Percentiles rank a stretch among this genome's conserved stretches.
These are phyloP conservation scores for Posidonia oceanica DNA, from an alignment of 116 monocot species.

Conservation along the genomic window DNA sequence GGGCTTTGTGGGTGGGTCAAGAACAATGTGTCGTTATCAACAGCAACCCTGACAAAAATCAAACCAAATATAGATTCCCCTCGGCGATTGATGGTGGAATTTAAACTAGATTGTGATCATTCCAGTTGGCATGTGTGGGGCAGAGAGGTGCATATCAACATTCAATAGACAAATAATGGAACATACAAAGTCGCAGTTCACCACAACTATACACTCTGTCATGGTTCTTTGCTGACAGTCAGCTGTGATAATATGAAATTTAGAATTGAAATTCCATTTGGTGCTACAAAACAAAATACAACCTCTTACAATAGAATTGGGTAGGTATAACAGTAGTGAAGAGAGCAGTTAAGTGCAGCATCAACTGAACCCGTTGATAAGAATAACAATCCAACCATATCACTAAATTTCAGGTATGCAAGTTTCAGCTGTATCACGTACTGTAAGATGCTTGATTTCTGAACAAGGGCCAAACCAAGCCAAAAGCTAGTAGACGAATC, in stretches of 20 bases:
- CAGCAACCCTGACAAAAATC: not conserved
- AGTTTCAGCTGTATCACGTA: not conserved
- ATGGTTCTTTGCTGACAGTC: not conserved
- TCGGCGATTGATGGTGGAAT: not conserved
- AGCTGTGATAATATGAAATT: not conserved
- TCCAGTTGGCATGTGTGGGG: not conserved
- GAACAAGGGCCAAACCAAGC: no score
- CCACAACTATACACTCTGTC: not conserved
- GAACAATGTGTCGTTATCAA: not conserved
- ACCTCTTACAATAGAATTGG: not conserved
- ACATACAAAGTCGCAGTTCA: no score
- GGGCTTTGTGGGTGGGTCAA: not conserved
- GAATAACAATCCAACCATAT: not conserved
- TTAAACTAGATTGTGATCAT: not conserved
- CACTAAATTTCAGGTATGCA: not conserved
- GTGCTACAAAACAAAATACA: not conserved
- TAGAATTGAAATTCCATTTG: no score
- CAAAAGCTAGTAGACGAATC: not conserved
- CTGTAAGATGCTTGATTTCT: no score
- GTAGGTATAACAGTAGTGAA: not conserved
- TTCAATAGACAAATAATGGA: conserved; percentile 4
- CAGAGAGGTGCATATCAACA: not conserved
- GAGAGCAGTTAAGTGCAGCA: not conserved
- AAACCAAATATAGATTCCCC: not conserved
- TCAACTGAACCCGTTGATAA: not conserved